Evolutionary conservation across 2,329 filamentous ascomycete species (phyloP), one percentile per base, ranked within the genome.

Genomic region (Penicillium sp.): DNA sequence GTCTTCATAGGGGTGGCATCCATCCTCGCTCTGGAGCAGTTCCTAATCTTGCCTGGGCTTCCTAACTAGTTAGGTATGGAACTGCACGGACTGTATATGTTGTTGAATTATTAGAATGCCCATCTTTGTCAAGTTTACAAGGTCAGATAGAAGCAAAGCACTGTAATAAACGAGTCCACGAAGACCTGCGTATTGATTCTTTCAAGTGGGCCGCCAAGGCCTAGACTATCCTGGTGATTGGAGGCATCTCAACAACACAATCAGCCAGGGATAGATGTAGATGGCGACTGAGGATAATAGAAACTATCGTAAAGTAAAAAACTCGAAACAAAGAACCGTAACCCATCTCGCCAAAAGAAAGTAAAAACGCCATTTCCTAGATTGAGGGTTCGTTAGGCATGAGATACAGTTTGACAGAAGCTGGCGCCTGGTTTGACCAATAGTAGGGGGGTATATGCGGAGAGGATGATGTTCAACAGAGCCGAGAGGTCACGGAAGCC

Each of bases 331-430:
- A 50, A 61, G 35, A 55, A 27, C 53, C 22, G 31, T 50, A 31
- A 39, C 56, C 64, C 52, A 60, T 22, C 58, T 61, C 64, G 51
- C 64, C 60, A 43, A 44, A 55, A 58, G 40, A 54, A 33, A 54
- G 59, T 31, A 54, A 49, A 59, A 65, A 69, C 66, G 66, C 67
- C 66, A 56, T 54, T 60, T 66, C 62, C 53, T 60, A 64, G 56
- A 64, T 63, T 47, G 56, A 35, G 52, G 61, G 52, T 60, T 70
- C 68, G 60, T 70, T 60, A 70, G 60, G 56, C 68, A 67, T 70
- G 55, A 67, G 53, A 51, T 63, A 63, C 60, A 63, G 65, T 58
- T 61, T 62, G 57, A 60, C 53, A 56, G 58, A 19, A 53, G 37
- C 36, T 54, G 51, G 44, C 50, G 52, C 54, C 53, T 22, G 50